Evolutionary conservation across 495 filamentous ascomycete species (phyloP).

Genomic region (Talaromyces stipitatus): DNA sequence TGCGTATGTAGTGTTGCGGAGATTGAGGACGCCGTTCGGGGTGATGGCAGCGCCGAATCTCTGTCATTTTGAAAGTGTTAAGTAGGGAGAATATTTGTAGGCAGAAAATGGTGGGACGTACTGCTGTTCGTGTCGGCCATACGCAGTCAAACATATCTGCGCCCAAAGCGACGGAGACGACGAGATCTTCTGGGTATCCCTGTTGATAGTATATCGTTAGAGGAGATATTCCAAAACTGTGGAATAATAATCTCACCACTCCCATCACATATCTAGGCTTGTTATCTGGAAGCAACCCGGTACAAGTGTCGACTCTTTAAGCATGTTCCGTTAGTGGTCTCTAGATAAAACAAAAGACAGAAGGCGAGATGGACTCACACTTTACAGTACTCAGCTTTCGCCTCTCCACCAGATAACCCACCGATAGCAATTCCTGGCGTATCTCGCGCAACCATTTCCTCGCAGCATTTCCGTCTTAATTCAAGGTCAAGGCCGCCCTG

Average conservation of each 20-base stretch:
- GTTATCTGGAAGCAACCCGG: conserved; percentile 70
- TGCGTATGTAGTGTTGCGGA: conserved; percentile 68
- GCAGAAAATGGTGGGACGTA: conserved; percentile 17
- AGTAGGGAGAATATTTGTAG: background rate
- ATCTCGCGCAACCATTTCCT: conserved; percentile 82
- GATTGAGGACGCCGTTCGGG: conserved; percentile 68
- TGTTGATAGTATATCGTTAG: conserved; percentile 12
- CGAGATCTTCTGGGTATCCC: conserved; percentile 90
- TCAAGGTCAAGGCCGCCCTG: conserved; percentile 93
- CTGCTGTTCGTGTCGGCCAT: conserved; percentile 92
- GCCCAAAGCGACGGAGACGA: conserved; percentile 85
- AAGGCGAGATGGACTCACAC: conserved; percentile 23
- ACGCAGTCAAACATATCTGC: conserved; percentile 99
- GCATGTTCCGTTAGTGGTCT: background rate
- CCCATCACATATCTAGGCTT: conserved; percentile 99
- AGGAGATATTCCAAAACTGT: background rate
- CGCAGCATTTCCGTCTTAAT: conserved; percentile 74
- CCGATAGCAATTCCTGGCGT: conserved; percentile 97
- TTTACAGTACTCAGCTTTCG: conserved; percentile 55
- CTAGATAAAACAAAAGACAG: background rate
- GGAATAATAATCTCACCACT: conserved; percentile 47
- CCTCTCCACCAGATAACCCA: conserved; percentile 82
- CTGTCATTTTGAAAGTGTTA: conserved; percentile 15
- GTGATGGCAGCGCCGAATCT: conserved; percentile 93
- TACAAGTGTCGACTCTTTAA: conserved; percentile 73